phyloP scores from a whole-genome alignment of 2,329 filamentous ascomycete species.

The Fusarium sarcochroum region DNA sequence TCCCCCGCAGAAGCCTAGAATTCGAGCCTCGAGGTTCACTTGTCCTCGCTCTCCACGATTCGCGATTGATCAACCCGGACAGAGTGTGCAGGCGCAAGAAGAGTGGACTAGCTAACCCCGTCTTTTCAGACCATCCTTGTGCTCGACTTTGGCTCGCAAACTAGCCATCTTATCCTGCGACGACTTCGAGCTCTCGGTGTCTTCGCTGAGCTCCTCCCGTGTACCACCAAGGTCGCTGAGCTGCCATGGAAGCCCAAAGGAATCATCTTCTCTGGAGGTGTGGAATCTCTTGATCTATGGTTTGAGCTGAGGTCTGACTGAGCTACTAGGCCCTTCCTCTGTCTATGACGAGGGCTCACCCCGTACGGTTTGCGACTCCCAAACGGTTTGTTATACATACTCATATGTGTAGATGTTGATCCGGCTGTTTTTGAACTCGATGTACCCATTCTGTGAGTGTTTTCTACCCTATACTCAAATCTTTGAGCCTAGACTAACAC shows the following conservation, averaged over 20 bases:
- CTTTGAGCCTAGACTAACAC: conserved; percentile 27
- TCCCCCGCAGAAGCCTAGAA: neutral
- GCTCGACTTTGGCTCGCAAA: conserved; percentile 22
- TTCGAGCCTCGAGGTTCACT: conserved; percentile 5
- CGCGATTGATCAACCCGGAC: neutral
- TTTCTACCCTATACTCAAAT: neutral
- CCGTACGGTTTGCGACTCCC: conserved; percentile 51
- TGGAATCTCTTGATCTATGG: conserved; percentile 6
- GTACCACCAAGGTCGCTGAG: conserved; percentile 49
- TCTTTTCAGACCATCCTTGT: conserved; percentile 29
- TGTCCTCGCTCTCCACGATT: neutral
- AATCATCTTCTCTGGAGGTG: conserved; percentile 71
- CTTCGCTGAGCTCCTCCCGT: conserved; percentile 70
- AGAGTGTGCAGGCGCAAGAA: neutral
- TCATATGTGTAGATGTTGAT: conserved; percentile 42
- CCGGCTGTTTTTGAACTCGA: conserved; percentile 73
- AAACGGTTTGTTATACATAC: neutral
- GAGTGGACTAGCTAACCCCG: neutral
- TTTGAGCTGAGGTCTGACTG: conserved; percentile 19
- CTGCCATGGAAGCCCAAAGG: conserved; percentile 73
- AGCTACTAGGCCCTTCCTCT: conserved; percentile 65
- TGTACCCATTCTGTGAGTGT: conserved; percentile 47
- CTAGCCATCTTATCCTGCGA: conserved; percentile 27
- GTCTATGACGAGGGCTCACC: conserved; percentile 85
- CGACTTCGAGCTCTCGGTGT: conserved; percentile 80